phyloP scores from a whole-genome alignment of 495 filamentous ascomycete genomes.

The Lichenothelia convexa region DNA sequence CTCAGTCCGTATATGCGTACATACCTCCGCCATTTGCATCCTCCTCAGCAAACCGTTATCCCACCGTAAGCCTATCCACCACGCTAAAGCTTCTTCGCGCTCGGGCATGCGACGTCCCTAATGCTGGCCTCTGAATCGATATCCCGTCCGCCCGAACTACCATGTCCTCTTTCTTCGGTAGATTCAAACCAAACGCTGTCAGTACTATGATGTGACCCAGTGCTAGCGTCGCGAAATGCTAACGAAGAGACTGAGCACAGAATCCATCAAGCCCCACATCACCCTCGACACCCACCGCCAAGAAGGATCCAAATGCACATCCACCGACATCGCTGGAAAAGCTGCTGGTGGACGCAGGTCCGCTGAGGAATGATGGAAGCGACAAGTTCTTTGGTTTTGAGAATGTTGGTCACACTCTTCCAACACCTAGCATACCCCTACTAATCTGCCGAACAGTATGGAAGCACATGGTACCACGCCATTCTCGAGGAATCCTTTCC shows the following conservation, averaged over 20 bases:
- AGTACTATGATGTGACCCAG: not conserved
- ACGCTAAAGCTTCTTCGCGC: too few relatives aligned
- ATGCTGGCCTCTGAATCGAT: conserved; percentile 6
- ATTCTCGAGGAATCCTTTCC: conserved; percentile 1
- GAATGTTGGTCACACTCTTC: conserved; percentile 47
- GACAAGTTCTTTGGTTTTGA: conserved; percentile 98
- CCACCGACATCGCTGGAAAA: conserved; percentile 69
- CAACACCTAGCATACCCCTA: conserved; percentile 4
- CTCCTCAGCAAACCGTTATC: too few relatives aligned
- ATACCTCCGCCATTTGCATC: too few relatives aligned
- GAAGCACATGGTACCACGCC: conserved; percentile 73
- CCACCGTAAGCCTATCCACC: too few relatives aligned
- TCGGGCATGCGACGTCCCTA: conserved; percentile 26
- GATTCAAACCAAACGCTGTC: conserved; percentile 8
- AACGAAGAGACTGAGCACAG: not conserved
- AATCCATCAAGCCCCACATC: not conserved
- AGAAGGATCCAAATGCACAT: conserved; percentile 52
- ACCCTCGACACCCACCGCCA: conserved; percentile 18
- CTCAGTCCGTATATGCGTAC: too few relatives aligned
- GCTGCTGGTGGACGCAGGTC: conserved; percentile 59
- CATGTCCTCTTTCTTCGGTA: conserved; percentile 10
- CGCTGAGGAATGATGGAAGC: conserved; percentile 69
- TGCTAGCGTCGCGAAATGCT: not conserved
- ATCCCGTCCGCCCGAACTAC: not conserved
- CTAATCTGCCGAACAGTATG: conserved; percentile 44